Base-by-base conservation (phyloP, 768 basidiomycete genomes). In the Hypholoma sublateritium region DNA sequence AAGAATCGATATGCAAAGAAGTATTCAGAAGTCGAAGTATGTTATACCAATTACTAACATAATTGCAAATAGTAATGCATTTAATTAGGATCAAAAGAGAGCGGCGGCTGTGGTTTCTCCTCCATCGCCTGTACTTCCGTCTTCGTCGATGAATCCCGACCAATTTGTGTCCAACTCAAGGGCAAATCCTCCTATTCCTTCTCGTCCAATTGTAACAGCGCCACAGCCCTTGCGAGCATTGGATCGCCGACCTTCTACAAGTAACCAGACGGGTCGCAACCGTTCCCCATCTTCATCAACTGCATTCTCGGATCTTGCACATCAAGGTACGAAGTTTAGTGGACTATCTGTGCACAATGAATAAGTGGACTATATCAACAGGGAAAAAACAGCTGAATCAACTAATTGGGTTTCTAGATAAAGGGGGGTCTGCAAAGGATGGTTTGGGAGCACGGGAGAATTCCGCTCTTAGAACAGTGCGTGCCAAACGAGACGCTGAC, bases 311-410 rank as follows among this genome's bases (percentile, higher is more conserved):
- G 95, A 97, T 73, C 75, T 96, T 32, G 95, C 94, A 4, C 87
- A 89, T 59, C 93, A 95, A 71, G 91, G 89, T 85, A 58, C 24
- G n/a, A 21, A 61, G 24, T 55, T 53, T 41, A 32, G 34, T 36
- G n/a, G 19, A 34, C n/a, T 17, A 34, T 28, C 22, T 19, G 36
- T 34, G 21, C 36, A 42, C 50, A 16, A 19, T 9, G 37, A 58
- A 35, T 53, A 8, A 59, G 50, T 59, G 59, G 28, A 25, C 24
- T 34, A 13, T 55, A 45, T 43, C 28, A 22, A 7, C 64, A 90
- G 88, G 92, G 58, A 96, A 95, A 78, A 88, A 83, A 65, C 91
- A 93, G 62, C 71, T 96, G 14, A 93, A 91, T 63, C 90, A 91
- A 57, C 76, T 95, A 50, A 94, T 93, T 56, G 90, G 88, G 8